These are phyloP conservation scores for Dichotomocladium elegans DNA, from an alignment of 371 early-diverging fungal genomes.

Conservation along the genomic window DNA sequence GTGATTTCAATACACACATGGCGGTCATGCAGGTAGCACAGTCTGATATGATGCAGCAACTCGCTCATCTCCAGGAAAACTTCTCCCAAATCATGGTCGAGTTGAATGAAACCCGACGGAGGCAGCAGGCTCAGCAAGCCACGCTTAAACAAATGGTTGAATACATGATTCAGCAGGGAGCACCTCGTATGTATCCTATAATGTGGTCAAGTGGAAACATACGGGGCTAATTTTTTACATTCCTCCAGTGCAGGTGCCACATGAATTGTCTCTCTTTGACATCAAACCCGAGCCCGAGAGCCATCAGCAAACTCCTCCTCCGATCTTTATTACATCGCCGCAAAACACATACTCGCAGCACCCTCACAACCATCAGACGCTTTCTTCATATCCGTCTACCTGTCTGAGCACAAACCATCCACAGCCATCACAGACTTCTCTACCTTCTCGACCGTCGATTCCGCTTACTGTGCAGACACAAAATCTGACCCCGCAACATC, in stretches of 20 bases:
- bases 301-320: conserved; percentile 31
- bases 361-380: conserved; percentile 7
- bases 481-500: not conserved
- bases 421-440: not conserved
- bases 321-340: conserved; percentile 57
- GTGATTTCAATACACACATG: conserved; percentile 60
- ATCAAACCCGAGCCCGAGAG: conserved; percentile 15
- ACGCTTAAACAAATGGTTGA: conserved; percentile 56
- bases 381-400: conserved; percentile 6
- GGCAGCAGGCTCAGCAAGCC: conserved; percentile 21
- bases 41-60: conserved; percentile 57
- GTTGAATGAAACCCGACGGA: conserved; percentile 58
- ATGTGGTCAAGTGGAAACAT: too few relatives aligned
- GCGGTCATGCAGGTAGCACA: conserved; percentile 65
- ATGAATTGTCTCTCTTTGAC: conserved; percentile 24
- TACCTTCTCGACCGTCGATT: conserved; percentile 8
- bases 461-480: conserved; percentile 12
- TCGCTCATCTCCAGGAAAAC: conserved; percentile 59
- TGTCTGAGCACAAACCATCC: not conserved
- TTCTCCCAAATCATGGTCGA: conserved; percentile 60
- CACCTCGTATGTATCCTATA: too few relatives aligned
- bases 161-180: conserved; percentile 30
- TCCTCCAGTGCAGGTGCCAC: conserved; percentile 29
- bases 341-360: conserved; percentile 16
- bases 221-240: too few relatives aligned